Evolutionary conservation across 768 basidiomycete genomes (phyloP).

Genomic region (Amanita pallidorosea): DNA sequence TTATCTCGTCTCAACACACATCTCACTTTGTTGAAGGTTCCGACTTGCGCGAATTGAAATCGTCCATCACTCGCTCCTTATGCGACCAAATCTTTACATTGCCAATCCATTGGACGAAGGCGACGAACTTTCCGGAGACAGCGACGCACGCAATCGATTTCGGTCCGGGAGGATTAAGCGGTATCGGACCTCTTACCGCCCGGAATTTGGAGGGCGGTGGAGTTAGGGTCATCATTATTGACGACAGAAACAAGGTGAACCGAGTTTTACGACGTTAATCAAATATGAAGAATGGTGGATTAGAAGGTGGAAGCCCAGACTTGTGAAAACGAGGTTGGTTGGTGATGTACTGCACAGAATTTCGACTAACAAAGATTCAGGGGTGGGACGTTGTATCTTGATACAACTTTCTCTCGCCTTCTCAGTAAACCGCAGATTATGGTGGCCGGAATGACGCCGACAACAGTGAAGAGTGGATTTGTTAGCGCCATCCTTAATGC

Average conservation of each 20-base stretch:
- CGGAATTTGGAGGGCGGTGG: conserved; percentile 91
- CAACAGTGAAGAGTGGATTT: conserved; percentile 92
- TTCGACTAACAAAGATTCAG: conserved; percentile 24
- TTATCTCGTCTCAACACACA: conserved; percentile 6
- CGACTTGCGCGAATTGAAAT: conserved; percentile 62
- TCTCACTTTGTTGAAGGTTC: conserved; percentile 42
- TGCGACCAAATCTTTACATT: conserved; percentile 90
- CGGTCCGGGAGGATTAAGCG: conserved; percentile 88
- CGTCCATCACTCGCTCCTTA: conserved; percentile 76
- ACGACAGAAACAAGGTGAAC: conserved; percentile 87
- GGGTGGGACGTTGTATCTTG: conserved; percentile 85
- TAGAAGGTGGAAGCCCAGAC: conserved; percentile 73
- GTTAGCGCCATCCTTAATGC: conserved; percentile 88
- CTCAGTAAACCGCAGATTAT: conserved; percentile 96
- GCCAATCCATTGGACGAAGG: conserved; percentile 96
- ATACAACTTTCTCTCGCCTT: conserved; percentile 94
- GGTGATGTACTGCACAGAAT: conserved; percentile 8
- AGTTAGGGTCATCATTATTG: conserved; percentile 78
- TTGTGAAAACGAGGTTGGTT: conserved; percentile 83
- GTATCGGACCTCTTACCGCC: conserved; percentile 85
- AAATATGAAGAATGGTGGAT: conserved; percentile 85
- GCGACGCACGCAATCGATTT: conserved; percentile 96
- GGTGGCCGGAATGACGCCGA: conserved; percentile 99
- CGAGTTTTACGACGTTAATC: conserved; percentile 70
- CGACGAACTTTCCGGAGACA: conserved; percentile 79